A percentile compares a stretch with the other conserved stretches of the same genome.
Evolutionary conservation across 2,329 filamentous ascomycete species (phyloP).

Genomic region (Zarea fungicola): DNA sequence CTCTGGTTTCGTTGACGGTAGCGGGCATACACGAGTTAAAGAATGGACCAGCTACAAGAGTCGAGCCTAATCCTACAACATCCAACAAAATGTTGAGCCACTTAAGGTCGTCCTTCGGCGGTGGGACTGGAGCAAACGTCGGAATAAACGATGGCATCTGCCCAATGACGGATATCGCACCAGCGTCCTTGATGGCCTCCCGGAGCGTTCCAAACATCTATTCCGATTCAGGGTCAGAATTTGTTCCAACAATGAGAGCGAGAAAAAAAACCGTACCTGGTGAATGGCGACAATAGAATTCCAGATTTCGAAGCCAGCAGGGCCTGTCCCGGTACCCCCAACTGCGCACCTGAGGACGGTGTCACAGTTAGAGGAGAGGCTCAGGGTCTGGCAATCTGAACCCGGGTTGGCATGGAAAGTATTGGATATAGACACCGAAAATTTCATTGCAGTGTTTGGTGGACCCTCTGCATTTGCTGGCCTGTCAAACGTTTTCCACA

Average conservation of each 20-base stretch:
- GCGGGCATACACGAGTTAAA: not conserved
- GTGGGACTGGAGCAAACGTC: not conserved
- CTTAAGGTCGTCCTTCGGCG: not conserved
- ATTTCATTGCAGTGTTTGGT: too few species aligned
- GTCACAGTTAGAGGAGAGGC: too few species aligned
- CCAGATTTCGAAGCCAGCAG: slow-evolving; percentile 21
- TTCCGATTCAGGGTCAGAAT: slow-evolving; percentile 35
- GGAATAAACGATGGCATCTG: not conserved
- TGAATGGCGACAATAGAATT: slow-evolving; percentile 22
- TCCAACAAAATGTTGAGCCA: not conserved
- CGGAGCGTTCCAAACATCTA: slow-evolving; percentile 27
- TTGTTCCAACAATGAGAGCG: slow-evolving; percentile 26
- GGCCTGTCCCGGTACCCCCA: slow-evolving; percentile 14
- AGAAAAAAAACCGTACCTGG: slow-evolving; percentile 21
- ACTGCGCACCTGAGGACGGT: too few species aligned
- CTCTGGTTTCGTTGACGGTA: too few species aligned
- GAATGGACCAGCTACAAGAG: slow-evolving; percentile 1
- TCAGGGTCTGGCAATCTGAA: too few species aligned
- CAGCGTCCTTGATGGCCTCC: not conserved
- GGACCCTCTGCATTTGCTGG: not conserved
- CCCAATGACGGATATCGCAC: not conserved
- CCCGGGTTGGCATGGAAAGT: too few species aligned
- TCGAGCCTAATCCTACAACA: not conserved
- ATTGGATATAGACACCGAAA: too few species aligned
- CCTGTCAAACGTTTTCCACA: not conserved